These are phyloP conservation scores for Eucalyptus sp. DNA, from an alignment of 345 rosid genomes.

Conservation along the genomic window DNA sequence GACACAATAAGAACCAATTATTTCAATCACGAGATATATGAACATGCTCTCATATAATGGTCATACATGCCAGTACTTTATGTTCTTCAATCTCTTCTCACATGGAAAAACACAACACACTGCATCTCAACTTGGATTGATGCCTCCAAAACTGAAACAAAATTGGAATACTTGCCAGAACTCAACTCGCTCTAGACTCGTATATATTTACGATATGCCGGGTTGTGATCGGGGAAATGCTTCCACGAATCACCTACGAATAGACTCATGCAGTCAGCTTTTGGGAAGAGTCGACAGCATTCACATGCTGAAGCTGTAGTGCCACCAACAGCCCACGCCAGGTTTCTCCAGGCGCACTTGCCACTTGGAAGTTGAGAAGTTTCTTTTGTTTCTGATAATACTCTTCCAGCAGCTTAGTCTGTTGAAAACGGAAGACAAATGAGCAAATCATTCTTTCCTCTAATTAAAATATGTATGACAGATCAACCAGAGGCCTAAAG, in stretches of 20 bases:
- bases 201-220: slow-evolving; percentile 7
- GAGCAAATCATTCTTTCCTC: not conserved
- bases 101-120: not conserved
- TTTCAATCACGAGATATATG: not conserved
- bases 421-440: not conserved
- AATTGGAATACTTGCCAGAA: not conserved
- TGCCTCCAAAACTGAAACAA: not conserved
- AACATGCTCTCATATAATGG: not conserved
- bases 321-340: slow-evolving; percentile 89
- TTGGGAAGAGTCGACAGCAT: slow-evolving; percentile 31
- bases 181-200: not conserved
- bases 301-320: slow-evolving; percentile 49
- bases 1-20: not conserved
- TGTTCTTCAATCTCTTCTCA: not conserved
- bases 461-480: not conserved
- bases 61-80: not conserved
- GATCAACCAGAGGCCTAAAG: not conserved
- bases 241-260: not conserved
- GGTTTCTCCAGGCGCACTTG: slow-evolving; percentile 55
- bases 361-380: slow-evolving; percentile 63
- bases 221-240: not conserved
- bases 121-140: not conserved
- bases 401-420: slow-evolving; percentile 79
- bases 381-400: slow-evolving; percentile 72
- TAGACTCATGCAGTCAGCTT: slow-evolving; percentile 36